Evolutionary conservation across 495 filamentous ascomycete genomes (phyloP).

Genomic region (Diplogelasinospora grovesii): DNA sequence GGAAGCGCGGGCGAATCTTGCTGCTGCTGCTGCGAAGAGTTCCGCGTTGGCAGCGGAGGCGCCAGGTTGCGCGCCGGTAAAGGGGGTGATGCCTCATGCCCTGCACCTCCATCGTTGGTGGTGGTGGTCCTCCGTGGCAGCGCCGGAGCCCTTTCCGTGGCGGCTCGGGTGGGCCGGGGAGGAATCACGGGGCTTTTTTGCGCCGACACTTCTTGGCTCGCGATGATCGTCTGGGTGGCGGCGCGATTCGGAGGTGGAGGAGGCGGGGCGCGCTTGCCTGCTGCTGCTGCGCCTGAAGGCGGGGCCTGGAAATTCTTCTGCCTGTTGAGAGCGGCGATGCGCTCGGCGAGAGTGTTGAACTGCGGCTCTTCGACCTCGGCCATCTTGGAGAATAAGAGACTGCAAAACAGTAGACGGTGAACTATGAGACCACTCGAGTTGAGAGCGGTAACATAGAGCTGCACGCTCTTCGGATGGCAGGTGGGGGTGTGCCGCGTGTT

Average conservation of each 20-base stretch:
- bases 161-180: conserved; percentile 24
- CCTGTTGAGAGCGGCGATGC: conserved; percentile 49
- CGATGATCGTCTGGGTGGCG: conserved; percentile 17
- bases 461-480: no score
- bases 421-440: no score
- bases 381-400: conserved; percentile 28
- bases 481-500: no score
- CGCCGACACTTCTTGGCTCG: conserved; percentile 12
- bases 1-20: conserved; percentile 35
- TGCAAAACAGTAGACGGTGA: not conserved
- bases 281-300: conserved; percentile 19
- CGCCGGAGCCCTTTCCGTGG: conserved; percentile 20
- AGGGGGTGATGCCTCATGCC: conserved; percentile 15
- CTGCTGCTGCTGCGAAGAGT: conserved; percentile 21
- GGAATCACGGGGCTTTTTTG: conserved; percentile 31
- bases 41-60: conserved; percentile 35
- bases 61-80: conserved; percentile 4
- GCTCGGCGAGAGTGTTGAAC: conserved; percentile 46
- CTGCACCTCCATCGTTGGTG: conserved; percentile 15
- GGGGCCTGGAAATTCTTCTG: conserved; percentile 44
- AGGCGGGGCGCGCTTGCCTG: conserved; percentile 39
- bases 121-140: conserved; percentile 35
- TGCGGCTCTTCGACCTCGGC: conserved; percentile 48
- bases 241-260: conserved; percentile 36
- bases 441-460: no score